Evolutionary conservation across 352 stramenopile genomes (phyloP).

Genomic region (Phytopythium aichiense): DNA sequence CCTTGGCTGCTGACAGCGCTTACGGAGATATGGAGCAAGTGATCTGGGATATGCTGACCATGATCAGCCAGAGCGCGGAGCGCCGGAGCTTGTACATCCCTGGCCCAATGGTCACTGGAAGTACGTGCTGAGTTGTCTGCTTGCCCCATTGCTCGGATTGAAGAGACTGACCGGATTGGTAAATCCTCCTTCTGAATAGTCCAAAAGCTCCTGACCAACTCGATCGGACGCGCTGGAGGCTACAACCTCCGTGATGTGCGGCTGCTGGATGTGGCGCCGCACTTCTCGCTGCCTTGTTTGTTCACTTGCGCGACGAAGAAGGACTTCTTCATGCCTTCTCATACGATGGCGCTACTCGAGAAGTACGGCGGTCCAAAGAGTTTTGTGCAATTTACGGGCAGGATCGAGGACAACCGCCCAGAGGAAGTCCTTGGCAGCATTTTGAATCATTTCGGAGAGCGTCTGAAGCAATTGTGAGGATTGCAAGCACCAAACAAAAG

Average conservation of each 20-base stretch:
- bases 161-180: neutral
- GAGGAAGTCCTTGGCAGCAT: constrained; percentile 36
- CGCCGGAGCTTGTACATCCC: constrained; percentile 65
- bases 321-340: constrained; percentile 66
- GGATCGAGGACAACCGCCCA: constrained; percentile 62
- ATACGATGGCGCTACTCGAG: constrained; percentile 47
- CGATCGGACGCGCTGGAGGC: constrained; percentile 55
- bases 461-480: constrained; percentile 6
- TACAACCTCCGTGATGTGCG: constrained; percentile 53
- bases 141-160: neutral
- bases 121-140: neutral
- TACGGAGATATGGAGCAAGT: constrained; percentile 79
- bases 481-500: too few species aligned
- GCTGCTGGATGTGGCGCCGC: constrained; percentile 36
- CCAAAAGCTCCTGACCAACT: constrained; percentile 64
- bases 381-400: constrained; percentile 47
- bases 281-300: constrained; percentile 46
- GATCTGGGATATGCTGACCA: constrained; percentile 66
- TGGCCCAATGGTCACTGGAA: constrained; percentile 49
- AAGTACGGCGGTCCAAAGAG: constrained; percentile 58
- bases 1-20: constrained; percentile 48
- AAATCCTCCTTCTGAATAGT: constrained; percentile 8
- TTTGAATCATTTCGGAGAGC: constrained; percentile 32
- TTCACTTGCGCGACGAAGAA: constrained; percentile 70
- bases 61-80: constrained; percentile 68